Evolutionary conservation across 2,329 filamentous ascomycete genomes (phyloP), one percentile per base, ranked within the genome.

Genomic region (Diaporthe australafricana): DNA sequence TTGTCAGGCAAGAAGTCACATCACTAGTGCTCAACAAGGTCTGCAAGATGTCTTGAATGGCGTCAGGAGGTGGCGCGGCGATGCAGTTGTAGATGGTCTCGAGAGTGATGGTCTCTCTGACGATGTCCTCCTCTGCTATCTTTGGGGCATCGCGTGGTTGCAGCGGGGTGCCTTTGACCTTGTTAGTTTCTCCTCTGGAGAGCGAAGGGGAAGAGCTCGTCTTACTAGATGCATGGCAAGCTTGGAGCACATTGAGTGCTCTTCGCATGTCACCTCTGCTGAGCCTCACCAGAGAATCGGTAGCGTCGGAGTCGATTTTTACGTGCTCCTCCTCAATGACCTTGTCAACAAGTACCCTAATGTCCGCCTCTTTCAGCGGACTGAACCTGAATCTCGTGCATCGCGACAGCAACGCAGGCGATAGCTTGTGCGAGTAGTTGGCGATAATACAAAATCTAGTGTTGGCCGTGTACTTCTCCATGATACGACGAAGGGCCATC

Each of bases 391-490:
- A 99, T 47, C 96, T 88, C 12, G 96, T 99, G 83, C 96, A 99
- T 77, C 96, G 88, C 62, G 96, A 98, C 68, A 99, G 86, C 53
- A 99, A 87, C 0, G 96, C 96, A 0, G 96, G 96, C 16, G 94
- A 97, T 48, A 99, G 90, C 83, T 99, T 99, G 85, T 99, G 96
- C 38, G 96, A 96, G 83, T 99, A 99, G 84, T 99, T 99, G 77
- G 96, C 96, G 77, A 99, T 98, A 80, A 99, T 94, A 84, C 96
- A 98, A 84, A 99, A 99, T 67, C 96, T 89, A 2, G 96, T 98
- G 84, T 99, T 99, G 73, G 94, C 94, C 0, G 96, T 99, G 85
- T 99, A 99, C 84, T 98, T 98, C 81, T 99, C 96, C 96, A 99
- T 99, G 79, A 99, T 98, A 60, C 96, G 88, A 74, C 96, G 90